These are phyloP conservation scores for Nymphaea colorata DNA, from an alignment of 164 flowering plant species.

Conservation along the genomic window DNA sequence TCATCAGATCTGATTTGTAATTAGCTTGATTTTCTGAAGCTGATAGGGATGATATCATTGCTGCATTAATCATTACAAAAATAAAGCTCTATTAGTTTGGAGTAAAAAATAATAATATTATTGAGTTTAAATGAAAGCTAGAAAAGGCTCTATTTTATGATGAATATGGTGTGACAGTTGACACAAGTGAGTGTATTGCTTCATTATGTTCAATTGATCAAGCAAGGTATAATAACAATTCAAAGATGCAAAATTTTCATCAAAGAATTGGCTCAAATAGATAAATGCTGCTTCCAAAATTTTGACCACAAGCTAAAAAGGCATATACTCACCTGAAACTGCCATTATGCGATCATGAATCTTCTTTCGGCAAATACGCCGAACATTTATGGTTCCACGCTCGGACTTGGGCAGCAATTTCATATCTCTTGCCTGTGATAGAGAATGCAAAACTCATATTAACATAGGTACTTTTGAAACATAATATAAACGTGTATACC, in stretches of 20 bases:
- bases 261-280: neutral
- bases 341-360: conserved; percentile 75
- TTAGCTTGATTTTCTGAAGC: conserved; percentile 19
- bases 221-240: neutral
- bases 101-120: neutral
- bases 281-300: neutral
- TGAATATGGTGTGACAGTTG: too few relatives aligned
- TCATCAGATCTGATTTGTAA: conserved; percentile 24
- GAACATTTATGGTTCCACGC: conserved; percentile 34
- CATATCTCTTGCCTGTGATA: conserved; percentile 57
- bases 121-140: too few relatives aligned
- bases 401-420: conserved; percentile 48
- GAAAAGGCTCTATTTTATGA: too few relatives aligned
- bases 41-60: conserved; percentile 35
- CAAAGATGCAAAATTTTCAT: neutral
- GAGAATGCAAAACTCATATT: neutral
- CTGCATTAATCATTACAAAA: conserved; percentile 32
- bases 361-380: conserved; percentile 66
- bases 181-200: too few relatives aligned
- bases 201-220: too few relatives aligned
- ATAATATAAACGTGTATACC: neutral
- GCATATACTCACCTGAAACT: conserved; percentile 36
- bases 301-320: neutral
- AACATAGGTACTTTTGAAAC: neutral
- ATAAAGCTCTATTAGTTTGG: neutral